Conservation (phyloP, 2,329 filamentous ascomycete genomes). For the Colletotrichum liriopes region DNA sequence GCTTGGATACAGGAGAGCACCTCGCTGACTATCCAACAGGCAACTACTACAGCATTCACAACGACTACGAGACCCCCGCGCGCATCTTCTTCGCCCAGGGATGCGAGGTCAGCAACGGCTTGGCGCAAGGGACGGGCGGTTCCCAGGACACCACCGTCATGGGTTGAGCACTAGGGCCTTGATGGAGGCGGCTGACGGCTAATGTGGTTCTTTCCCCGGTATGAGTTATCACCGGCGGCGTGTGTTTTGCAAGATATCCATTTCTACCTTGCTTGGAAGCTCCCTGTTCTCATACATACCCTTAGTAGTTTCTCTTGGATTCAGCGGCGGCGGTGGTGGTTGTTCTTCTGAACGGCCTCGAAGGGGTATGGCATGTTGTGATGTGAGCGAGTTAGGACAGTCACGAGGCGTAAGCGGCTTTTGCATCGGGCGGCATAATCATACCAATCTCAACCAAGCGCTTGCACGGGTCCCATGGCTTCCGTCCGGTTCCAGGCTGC, state of each 20-base stretch:
- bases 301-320: background rate
- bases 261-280: background rate
- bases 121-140: constrained; percentile 3
- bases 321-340: background rate
- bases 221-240: background rate
- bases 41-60: constrained; percentile 93
- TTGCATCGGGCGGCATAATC: constrained; percentile 23
- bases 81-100: constrained; percentile 95
- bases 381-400: constrained; percentile 22
- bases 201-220: background rate
- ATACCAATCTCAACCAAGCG: constrained; percentile 7
- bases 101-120: constrained; percentile 67
- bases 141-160: constrained; percentile 41
- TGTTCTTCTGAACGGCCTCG: background rate
- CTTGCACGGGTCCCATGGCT: too few species aligned
- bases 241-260: background rate
- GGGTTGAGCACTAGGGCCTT: constrained; percentile 15
- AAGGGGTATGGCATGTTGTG: constrained; percentile 6
- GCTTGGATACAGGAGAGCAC: background rate
- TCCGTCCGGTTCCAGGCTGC: background rate
- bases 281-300: background rate
- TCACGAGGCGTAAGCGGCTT: constrained; percentile 31
- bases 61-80: constrained; percentile 80
- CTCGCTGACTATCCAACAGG: constrained; percentile 67
- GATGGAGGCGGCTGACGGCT: background rate